A percentile compares a stretch with the other conserved stretches of the same genome.
phyloP scores from a whole-genome alignment of 73 alveolate genomes.

The Diophrys appendiculata region DNA sequence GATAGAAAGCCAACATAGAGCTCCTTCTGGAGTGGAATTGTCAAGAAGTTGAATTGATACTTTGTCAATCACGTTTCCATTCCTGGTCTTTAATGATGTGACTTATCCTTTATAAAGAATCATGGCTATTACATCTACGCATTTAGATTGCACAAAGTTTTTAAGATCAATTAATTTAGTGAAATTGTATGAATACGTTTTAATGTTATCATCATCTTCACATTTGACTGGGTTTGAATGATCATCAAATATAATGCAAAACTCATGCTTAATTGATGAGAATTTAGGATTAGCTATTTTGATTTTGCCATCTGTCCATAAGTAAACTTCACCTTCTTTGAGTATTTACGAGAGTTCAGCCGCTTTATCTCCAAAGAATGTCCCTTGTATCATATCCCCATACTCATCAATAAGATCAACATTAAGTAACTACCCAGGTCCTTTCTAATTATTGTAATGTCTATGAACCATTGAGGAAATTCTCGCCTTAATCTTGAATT shows the following conservation, averaged over 20 bases:
- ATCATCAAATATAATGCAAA: constrained; percentile 69
- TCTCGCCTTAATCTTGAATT: constrained; percentile 72
- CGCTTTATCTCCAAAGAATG: constrained; percentile 82
- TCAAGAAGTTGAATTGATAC: neutral
- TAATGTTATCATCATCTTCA: constrained; percentile 58
- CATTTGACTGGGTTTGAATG: constrained; percentile 54
- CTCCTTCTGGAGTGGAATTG: neutral
- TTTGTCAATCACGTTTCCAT: neutral
- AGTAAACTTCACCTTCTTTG: constrained; percentile 76
- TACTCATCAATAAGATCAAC: constrained; percentile 71
- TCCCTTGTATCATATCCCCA: constrained; percentile 72
- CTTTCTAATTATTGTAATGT: constrained; percentile 57
- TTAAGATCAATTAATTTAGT: neutral
- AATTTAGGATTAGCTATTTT: constrained; percentile 69
- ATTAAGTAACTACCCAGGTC: constrained; percentile 75
- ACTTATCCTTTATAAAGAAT: neutral
- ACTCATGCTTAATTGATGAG: constrained; percentile 73
- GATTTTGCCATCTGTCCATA: constrained; percentile 74
- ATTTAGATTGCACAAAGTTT: neutral
- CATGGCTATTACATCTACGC: constrained; percentile 14
- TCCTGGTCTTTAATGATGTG: neutral
- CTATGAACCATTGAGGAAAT: too few relatives aligned
- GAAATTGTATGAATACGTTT: neutral
- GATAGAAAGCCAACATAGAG: neutral
- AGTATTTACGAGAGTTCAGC: constrained; percentile 65